Conservation (phyloP, 2,329 filamentous ascomycete genomes). For the Phaeosphaeriaceae sp. region DNA sequence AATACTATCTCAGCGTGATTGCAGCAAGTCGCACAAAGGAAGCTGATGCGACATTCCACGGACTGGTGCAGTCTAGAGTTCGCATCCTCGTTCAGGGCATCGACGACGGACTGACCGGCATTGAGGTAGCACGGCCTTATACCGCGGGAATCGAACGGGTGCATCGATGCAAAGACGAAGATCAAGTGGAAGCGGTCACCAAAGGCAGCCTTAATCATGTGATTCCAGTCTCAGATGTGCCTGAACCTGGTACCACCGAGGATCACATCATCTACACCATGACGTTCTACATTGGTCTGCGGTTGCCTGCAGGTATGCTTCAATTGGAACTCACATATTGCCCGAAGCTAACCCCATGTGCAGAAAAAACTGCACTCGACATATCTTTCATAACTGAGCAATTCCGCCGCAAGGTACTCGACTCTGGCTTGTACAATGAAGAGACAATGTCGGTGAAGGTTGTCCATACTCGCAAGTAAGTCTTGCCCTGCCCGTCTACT, state of each 20-base stretch:
- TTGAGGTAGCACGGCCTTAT: slow-evolving; percentile 87
- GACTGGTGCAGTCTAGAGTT: slow-evolving; percentile 92
- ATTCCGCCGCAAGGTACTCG: slow-evolving; percentile 83
- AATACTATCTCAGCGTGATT: slow-evolving; percentile 92
- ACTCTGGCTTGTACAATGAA: slow-evolving; percentile 76
- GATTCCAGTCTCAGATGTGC: slow-evolving; percentile 58
- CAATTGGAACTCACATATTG: neutral
- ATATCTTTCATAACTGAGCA: slow-evolving; percentile 82
- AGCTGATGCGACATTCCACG: slow-evolving; percentile 85
- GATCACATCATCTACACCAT: slow-evolving; percentile 76
- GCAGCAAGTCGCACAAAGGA: slow-evolving; percentile 84
- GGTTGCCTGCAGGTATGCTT: slow-evolving; percentile 74
- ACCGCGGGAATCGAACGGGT: slow-evolving; percentile 89
- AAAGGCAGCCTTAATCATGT: slow-evolving; percentile 69
- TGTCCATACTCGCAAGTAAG: slow-evolving; percentile 85
- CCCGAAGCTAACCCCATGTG: neutral
- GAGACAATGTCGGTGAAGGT: slow-evolving; percentile 81
- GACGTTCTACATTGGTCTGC: slow-evolving; percentile 92
- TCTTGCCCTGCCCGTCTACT: slow-evolving; percentile 12
- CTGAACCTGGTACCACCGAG: slow-evolving; percentile 50
- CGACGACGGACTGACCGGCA: slow-evolving; percentile 75
- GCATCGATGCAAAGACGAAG: slow-evolving; percentile 71
- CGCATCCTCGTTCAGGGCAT: slow-evolving; percentile 83
- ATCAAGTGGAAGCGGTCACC: slow-evolving; percentile 68
- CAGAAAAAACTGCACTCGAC: slow-evolving; percentile 71